Evolutionary conservation across 75 land plant species (phyloP).

Genomic region (Adiantum capillusveneris): DNA sequence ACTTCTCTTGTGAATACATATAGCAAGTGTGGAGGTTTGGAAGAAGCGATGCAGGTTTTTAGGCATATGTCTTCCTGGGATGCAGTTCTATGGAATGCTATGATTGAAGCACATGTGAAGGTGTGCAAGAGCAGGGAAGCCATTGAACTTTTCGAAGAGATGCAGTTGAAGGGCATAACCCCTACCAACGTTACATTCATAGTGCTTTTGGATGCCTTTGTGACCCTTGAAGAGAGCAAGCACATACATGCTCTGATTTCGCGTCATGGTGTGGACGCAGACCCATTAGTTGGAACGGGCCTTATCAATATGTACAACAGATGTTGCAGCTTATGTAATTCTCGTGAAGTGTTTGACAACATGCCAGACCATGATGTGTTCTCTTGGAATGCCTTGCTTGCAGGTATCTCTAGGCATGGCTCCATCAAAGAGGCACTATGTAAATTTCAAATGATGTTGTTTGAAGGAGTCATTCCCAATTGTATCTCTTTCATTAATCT

Average conservation of each 20-base stretch:
- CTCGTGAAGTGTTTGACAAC: constrained; percentile 42
- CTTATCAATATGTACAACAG: constrained; percentile 48
- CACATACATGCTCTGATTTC: background rate
- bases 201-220: background rate
- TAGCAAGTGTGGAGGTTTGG: background rate
- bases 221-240: background rate
- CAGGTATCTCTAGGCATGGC: constrained; percentile 14
- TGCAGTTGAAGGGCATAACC: background rate
- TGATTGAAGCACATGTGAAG: background rate
- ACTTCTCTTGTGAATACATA: constrained; percentile 30
- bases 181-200: constrained; percentile 6
- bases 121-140: background rate
- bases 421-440: constrained; percentile 10
- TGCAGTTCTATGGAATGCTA: background rate
- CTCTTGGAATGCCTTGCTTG: constrained; percentile 54
- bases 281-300: constrained; percentile 23
- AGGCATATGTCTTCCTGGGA: background rate
- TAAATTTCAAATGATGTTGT: constrained; percentile 29
- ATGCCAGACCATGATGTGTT: constrained; percentile 26
- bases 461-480: constrained; percentile 23
- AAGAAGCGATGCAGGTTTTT: background rate
- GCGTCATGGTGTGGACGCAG: background rate
- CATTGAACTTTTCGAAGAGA: background rate
- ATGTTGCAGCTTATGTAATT: constrained; percentile 19
- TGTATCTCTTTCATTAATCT: constrained; percentile 37